Base-by-base conservation (phyloP, 129 eudicot genomes). In the Rutidosis leptorrhynchoides region DNA sequence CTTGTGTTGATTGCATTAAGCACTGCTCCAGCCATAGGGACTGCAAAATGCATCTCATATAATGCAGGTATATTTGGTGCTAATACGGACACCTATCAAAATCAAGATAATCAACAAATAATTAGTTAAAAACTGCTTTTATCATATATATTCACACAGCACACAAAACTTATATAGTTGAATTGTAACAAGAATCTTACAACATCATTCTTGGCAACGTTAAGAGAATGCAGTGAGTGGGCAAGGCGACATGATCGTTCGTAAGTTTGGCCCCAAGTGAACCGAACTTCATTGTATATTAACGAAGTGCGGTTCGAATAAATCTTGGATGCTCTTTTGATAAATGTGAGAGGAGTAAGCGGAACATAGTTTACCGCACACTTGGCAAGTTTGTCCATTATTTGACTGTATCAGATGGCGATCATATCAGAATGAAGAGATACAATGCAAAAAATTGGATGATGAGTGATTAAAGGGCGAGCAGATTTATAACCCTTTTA, bases 21-120 rank as follows among this genome's bases (percentile, higher is more conserved):
- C 24, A 88, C 88, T 0, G 85, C 95, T n/a, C 95, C 95, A 0
- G 95, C 89, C 90, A 87, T 87, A 1, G 89, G 95, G 8, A 86
- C 84, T 0, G 95, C 87, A 33, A 83, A 86, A 60, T 86, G 95
- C 84, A 83, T 75, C 79, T 87, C 95, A 29, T 84, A 87, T 65
- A 84, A 5, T 8, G 90, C 95, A 12, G 95, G 90, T 28, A 74
- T 51, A 26, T 88, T 88, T 5, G 96, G 96, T 8, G 96, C 91
- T 51, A 88, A 37, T 19, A 88, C 88, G 0, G 95, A 88, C 1
- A 87, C 88, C 95, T 87, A 35, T 0, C 19, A 55, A 24, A 66
- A 19, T 0, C 19, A 55, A 24, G 61, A 19, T 0, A 61, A 45
- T 42, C 30, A 29, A 28, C 65, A 17, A 25, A 45, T 3, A 64